Evolutionary conservation across 805 yeast species (phyloP).

Genomic region (Kodamaea fukazawae): DNA sequence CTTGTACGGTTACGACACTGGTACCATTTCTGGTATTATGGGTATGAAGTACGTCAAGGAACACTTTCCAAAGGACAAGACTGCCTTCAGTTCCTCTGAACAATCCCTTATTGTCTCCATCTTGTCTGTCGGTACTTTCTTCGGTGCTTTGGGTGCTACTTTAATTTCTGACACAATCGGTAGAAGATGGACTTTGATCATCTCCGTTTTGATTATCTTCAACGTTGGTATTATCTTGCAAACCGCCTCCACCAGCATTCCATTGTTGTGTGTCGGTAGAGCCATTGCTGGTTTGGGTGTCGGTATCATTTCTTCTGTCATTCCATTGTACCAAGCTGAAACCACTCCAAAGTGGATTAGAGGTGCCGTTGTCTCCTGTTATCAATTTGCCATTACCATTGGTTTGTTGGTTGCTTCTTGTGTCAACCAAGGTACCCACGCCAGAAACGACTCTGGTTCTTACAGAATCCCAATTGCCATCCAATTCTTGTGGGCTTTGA

Average conservation of each 20-base stretch:
- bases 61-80: slow-evolving; percentile 20
- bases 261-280: slow-evolving; percentile 39
- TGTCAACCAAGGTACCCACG: slow-evolving; percentile 35
- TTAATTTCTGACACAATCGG: slow-evolving; percentile 37
- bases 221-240: slow-evolving; percentile 39
- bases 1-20: slow-evolving; percentile 43
- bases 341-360: slow-evolving; percentile 42
- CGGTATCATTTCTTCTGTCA: slow-evolving; percentile 39
- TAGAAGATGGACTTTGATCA: slow-evolving; percentile 37
- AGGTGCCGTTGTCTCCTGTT: slow-evolving; percentile 42
- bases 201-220: slow-evolving; percentile 32
- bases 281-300: slow-evolving; percentile 42
- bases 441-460: slow-evolving; percentile 33
- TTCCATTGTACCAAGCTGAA: slow-evolving; percentile 42
- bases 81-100: slow-evolving; percentile 19
- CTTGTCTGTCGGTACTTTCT: slow-evolving; percentile 42
- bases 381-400: slow-evolving; percentile 40
- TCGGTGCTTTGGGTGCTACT: slow-evolving; percentile 40
- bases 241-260: slow-evolving; percentile 33
- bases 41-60: slow-evolving; percentile 37
- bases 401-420: slow-evolving; percentile 38
- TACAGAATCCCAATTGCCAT: slow-evolving; percentile 43
- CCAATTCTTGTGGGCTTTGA: slow-evolving; percentile 37
- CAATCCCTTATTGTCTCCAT: slow-evolving; percentile 27
- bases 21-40: slow-evolving; percentile 42